Base-by-base conservation (phyloP, 2,329 filamentous ascomycete species). In the Tympanopsis confertula region DNA sequence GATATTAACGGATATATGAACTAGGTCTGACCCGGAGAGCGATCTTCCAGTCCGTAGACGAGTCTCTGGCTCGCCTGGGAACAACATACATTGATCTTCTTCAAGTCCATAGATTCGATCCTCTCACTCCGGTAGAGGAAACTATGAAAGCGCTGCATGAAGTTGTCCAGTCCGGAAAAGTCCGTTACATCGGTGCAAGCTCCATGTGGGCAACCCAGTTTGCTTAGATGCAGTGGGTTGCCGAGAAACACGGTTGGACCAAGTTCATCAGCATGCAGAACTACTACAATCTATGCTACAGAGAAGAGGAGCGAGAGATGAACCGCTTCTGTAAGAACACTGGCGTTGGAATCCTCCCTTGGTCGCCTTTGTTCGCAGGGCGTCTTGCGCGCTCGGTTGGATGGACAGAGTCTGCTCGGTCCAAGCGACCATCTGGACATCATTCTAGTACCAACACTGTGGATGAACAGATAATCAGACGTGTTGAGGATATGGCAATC, bases 11-110 rank as follows among this genome's bases (percentile, higher is more conserved):
- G 24, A 47, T n/a, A n/a, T n/a, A 49, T 20, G 50, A 50, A 32
- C 39, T 50, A 30, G 78, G 79, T 0, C 57, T 83, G 15, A 75
- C 69, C 15, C 63, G 80, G 35, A 73, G 73, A 47, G 71, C 77
- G 41, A 77, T 84, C 45, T 74, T 83, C 47, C 70, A 78, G 44
- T 71, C 74, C 0, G 78, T 84, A 4, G 68, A 82, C 12, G 68
- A 64, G 30, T 78, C 69, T 37, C 57, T 77, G 3, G 54, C 62
- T 38, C 57, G 74, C 18, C 59, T 81, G 22, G 68, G 65, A 18
- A 74, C 66, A 2, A 45, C 57, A 1, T 78, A 80, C 52, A 70
- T 78, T 43, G 72, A 76, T 52, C 62, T 77, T 3, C 58, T 78
- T 15, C 73, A 78, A 52, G 73, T 78, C 41, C 74, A 79, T 46